Conservation (phyloP, 495 filamentous ascomycete species). For the Pyronema omphalodes region DNA sequence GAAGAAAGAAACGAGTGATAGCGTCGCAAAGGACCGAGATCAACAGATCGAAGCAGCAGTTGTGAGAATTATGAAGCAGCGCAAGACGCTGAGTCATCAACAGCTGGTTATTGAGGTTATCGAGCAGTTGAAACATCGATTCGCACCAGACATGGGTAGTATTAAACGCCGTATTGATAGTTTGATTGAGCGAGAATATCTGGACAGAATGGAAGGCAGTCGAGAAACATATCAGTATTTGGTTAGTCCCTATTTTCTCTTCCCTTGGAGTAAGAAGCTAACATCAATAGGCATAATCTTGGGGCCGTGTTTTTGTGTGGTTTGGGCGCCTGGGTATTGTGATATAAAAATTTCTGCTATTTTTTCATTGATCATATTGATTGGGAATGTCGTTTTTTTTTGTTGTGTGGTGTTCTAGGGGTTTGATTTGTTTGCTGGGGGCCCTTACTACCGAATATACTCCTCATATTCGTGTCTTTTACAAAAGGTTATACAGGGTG, state of each 20-base stretch:
- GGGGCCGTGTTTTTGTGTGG: background rate
- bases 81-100: slow-evolving; percentile 63
- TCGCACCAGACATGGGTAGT: slow-evolving; percentile 75
- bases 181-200: slow-evolving; percentile 77
- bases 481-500: no score
- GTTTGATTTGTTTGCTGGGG: background rate
- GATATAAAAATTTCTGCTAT: background rate
- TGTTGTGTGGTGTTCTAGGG: background rate
- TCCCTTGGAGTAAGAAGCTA: background rate
- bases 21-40: slow-evolving; percentile 60
- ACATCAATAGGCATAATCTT: background rate
- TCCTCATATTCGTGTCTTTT: no score
- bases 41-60: slow-evolving; percentile 74
- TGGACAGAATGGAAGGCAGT: slow-evolving; percentile 63
- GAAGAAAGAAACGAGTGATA: slow-evolving; percentile 69
- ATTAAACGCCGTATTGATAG: slow-evolving; percentile 91
- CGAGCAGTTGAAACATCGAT: slow-evolving; percentile 53
- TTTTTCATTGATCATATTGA: background rate
- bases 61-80: slow-evolving; percentile 56
- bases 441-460: no score
- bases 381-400: background rate
- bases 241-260: slow-evolving; percentile 21
- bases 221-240: slow-evolving; percentile 61
- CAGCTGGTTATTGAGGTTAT: slow-evolving; percentile 75
- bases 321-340: background rate